phyloP scores from a whole-genome alignment of 2,329 filamentous ascomycete genomes.

The Verticillium longisporum region DNA sequence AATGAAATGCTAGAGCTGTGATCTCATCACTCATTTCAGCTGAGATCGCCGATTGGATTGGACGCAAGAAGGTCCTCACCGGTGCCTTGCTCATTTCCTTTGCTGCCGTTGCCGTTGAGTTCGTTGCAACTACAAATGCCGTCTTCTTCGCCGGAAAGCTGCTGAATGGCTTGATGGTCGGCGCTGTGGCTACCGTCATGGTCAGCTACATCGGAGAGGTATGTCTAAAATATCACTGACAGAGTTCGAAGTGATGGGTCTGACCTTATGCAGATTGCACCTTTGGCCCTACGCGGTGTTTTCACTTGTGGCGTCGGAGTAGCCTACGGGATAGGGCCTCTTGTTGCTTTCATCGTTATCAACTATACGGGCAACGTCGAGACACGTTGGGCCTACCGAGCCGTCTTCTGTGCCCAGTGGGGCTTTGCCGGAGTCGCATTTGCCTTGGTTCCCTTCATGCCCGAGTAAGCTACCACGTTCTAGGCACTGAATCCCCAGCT shows the following conservation, averaged over 20 bases:
- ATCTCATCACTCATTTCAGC: neutral
- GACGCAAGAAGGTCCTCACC: constrained; percentile 14
- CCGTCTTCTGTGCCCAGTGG: constrained; percentile 24
- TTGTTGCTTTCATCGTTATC: constrained; percentile 22
- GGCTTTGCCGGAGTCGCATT: constrained; percentile 22
- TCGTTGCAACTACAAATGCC: constrained; percentile 28
- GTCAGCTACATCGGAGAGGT: constrained; percentile 25
- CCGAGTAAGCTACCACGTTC: constrained; percentile 21
- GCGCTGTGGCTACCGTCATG: constrained; percentile 17
- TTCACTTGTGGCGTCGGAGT: constrained; percentile 21
- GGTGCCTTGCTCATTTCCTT: constrained; percentile 25
- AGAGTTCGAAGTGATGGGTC: neutral
- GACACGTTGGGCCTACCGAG: constrained; percentile 24
- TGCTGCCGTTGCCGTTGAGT: constrained; percentile 29
- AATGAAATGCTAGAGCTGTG: neutral
- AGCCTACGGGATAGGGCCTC: constrained; percentile 21
- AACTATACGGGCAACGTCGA: constrained; percentile 19
- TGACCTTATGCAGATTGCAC: constrained; percentile 15
- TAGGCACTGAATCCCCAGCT: neutral
- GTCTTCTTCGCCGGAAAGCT: constrained; percentile 26
- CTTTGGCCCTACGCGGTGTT: constrained; percentile 19
- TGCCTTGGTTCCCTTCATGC: constrained; percentile 26
- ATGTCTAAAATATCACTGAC: neutral
- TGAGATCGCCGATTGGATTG: neutral
- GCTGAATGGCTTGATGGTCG: constrained; percentile 30